These are phyloP conservation scores for Bisporella sp. DNA, from an alignment of 2,329 filamentous ascomycete genomes.

Conservation along the genomic window DNA sequence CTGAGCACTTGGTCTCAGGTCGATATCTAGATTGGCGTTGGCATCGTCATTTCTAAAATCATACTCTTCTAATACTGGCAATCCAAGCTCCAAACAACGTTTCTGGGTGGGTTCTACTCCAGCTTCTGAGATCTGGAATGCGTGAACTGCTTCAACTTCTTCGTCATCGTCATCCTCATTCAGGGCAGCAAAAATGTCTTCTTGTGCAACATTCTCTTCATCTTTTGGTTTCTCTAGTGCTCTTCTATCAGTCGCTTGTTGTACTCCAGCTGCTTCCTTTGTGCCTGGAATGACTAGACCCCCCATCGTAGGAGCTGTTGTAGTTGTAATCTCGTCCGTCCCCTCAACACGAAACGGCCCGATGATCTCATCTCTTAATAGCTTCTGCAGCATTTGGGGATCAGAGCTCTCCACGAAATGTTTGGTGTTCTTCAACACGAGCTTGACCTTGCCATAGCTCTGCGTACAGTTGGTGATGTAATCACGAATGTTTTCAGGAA, in stretches of 20 bases:
- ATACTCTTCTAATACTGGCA: constrained; percentile 91
- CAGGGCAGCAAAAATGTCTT: constrained; percentile 63
- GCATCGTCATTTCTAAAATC: constrained; percentile 88
- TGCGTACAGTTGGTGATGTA: constrained; percentile 75
- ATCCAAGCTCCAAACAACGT: constrained; percentile 77
- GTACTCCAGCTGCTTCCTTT: constrained; percentile 82
- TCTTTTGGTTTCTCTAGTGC: constrained; percentile 36
- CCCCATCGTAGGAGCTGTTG: constrained; percentile 77
- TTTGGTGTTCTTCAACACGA: constrained; percentile 89
- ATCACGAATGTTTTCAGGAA: constrained; percentile 71
- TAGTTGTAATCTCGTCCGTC: constrained; percentile 65
- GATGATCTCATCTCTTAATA: constrained; percentile 81
- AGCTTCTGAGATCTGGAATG: constrained; percentile 81
- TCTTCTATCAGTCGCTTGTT: constrained; percentile 55
- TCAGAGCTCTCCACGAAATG: constrained; percentile 93
- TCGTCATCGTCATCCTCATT: constrained; percentile 79
- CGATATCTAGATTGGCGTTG: constrained; percentile 90
- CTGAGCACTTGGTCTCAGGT: constrained; percentile 79
- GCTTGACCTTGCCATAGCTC: constrained; percentile 91
- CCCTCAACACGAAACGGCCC: constrained; percentile 69
- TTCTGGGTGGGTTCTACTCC: constrained; percentile 84
- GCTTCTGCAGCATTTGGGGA: constrained; percentile 73
- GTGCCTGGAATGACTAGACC: constrained; percentile 90
- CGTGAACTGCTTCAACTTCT: constrained; percentile 79
- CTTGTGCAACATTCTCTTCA: constrained; percentile 47